Evolutionary conservation across 352 stramenopile species (phyloP).

Genomic region (Pythium biforme): DNA sequence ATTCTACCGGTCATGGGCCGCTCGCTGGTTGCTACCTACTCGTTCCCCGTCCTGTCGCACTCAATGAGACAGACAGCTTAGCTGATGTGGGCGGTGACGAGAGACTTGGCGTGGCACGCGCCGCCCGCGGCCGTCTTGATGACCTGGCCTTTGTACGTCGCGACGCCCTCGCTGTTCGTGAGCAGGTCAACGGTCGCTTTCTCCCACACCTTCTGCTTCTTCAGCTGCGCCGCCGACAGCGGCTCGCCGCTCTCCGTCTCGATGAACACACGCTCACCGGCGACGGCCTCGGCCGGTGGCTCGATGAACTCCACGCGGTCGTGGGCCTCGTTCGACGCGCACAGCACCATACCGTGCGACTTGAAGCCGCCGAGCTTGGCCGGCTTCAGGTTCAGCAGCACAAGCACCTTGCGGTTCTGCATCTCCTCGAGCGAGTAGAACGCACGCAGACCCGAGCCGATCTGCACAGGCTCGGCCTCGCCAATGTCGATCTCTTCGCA

Average conservation of each 20-base stretch:
- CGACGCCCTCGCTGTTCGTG: conserved; percentile 62
- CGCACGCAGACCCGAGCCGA: conserved; percentile 93
- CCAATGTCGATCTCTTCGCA: conserved; percentile 99
- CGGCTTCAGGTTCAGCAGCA: conserved; percentile 98
- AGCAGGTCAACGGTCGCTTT: conserved; percentile 68
- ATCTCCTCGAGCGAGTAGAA: conserved; percentile 97
- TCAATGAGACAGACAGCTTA: conserved; percentile 30
- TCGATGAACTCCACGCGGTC: conserved; percentile 95
- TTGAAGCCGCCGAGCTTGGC: conserved; percentile 96
- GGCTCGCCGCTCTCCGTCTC: conserved; percentile 65
- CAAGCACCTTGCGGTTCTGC: conserved; percentile 92
- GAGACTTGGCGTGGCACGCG: conserved; percentile 54
- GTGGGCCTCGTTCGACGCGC: conserved; percentile 84
- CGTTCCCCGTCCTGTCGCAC: no score
- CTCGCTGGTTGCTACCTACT: no score
- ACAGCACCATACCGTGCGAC: conserved; percentile 98
- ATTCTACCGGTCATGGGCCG: no score
- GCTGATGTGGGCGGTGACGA: conserved; percentile 68
- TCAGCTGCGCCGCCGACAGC: conserved; percentile 75
- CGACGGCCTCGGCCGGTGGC: conserved; percentile 86
- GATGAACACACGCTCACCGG: conserved; percentile 93
- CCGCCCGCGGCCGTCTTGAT: conserved; percentile 77
- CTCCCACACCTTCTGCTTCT: conserved; percentile 89
- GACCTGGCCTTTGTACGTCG: conserved; percentile 75
- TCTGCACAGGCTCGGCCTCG: conserved; percentile 90